These are phyloP conservation scores for Rhynchospora pubera DNA, from an alignment of 176 grass and related monocot species.

Conservation along the genomic window DNA sequence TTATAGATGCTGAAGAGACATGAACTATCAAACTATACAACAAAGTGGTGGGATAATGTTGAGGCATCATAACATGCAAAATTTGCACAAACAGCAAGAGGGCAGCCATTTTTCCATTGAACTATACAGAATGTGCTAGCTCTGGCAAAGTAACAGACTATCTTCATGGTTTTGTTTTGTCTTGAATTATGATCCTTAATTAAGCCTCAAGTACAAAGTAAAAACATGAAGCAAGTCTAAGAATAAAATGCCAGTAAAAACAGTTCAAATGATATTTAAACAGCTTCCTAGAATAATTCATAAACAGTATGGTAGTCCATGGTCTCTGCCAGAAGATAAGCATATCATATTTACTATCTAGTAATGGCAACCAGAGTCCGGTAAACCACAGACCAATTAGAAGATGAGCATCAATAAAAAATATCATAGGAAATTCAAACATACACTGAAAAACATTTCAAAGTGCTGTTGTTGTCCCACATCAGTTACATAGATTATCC, in stretches of 20 bases:
- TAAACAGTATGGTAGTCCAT: background rate
- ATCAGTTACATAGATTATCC: constrained; percentile 97
- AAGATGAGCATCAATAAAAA: background rate
- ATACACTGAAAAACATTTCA: constrained; percentile 87
- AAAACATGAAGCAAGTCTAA: background rate
- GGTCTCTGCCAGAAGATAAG: background rate
- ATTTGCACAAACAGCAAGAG: background rate
- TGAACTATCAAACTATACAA: background rate
- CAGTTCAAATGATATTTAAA: background rate
- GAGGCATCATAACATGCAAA: background rate
- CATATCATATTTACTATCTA: background rate
- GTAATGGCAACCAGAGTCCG: background rate
- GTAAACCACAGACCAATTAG: background rate
- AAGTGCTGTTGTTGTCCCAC: constrained; percentile 97
- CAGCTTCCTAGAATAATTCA: background rate
- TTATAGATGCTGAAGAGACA: background rate
- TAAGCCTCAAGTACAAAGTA: background rate
- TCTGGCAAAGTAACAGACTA: background rate
- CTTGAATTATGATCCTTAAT: background rate
- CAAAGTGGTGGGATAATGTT: background rate
- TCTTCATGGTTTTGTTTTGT: background rate
- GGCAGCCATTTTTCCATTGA: background rate
- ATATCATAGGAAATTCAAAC: constrained; percentile 11
- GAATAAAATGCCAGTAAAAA: background rate
- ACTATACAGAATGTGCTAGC: background rate